Evolutionary conservation across 2,329 filamentous ascomycete species (phyloP), one percentile per base, ranked within the genome.

Genomic region (Nectriaceae sp.): DNA sequence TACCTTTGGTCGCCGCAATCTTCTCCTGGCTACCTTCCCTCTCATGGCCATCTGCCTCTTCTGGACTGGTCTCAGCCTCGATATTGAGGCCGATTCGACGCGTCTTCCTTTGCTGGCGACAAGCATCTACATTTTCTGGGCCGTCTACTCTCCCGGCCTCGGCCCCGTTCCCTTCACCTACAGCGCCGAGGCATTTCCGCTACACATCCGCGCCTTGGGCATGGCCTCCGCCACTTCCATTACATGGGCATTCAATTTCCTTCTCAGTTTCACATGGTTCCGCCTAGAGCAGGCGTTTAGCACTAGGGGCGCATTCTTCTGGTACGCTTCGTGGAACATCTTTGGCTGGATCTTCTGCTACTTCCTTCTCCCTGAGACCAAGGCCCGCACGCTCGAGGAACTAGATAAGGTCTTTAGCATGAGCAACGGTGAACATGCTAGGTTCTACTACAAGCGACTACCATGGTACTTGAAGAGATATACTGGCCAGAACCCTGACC

Each of bases 1-100:
- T 54, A 81, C 77, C 0, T 80, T 73, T 52, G 79, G 78, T 11
- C 75, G 79, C 24, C 72, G 79, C n/a, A 68, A 74, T 20, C 65
- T 82, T 40, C 53, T 61, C n/a, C 56, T 62, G 36, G 61, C 59
- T 24, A 69, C 66, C 2, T 66, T 69, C 50, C 66, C 66, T 3
- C 51, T 64, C 46, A 64, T 69, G 58, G 57, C 56, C n/a, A 42
- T 59, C 8, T 64, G 56, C 21, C 42, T 67, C 15, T 61, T 66
- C 26, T 66, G 63, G 56, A 66, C 64, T 8, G 59, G 64, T 20
- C 50, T 64, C 6, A 62, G 60, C 46, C 57, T 65, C 43, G 51
- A 52, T 3, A 44, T 57, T 11, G 47, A 44, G 2, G 50, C 53
- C 8, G 55, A 50, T 5, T 46, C 52, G 3, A 49, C 49, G n/a